Percentiles rank a stretch among this genome's conserved stretches.
Conservation (phyloP, 2,329 filamentous ascomycete species). For the Colletotrichum spinosum region DNA sequence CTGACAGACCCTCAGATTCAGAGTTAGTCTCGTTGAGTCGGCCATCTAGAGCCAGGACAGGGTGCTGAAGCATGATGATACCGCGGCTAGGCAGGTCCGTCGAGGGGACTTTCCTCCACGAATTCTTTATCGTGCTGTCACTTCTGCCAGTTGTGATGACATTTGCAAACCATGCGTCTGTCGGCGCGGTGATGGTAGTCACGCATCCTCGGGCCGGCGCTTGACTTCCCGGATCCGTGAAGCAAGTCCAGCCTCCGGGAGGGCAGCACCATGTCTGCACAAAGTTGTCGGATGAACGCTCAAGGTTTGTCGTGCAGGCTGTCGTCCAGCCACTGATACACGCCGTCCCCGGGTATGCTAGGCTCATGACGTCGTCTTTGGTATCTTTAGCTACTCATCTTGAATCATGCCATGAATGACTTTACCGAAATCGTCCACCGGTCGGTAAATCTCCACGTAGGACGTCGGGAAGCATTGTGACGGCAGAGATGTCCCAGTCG, state of each 20-base stretch:
- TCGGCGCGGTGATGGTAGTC: slow-evolving; percentile 16
- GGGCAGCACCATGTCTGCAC: slow-evolving; percentile 26
- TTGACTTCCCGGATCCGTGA: neutral
- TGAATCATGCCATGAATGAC: neutral
- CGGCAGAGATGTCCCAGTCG: neutral
- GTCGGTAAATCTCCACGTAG: slow-evolving; percentile 3
- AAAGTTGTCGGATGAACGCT: neutral
- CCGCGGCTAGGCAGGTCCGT: neutral
- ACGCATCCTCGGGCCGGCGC: slow-evolving; percentile 10
- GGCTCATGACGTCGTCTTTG: slow-evolving; percentile 9
- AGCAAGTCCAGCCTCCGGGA: slow-evolving; percentile 4
- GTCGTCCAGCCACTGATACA: slow-evolving; percentile 27
- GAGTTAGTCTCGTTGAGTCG: neutral
- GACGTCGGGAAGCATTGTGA: slow-evolving; percentile 13
- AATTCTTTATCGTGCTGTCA: neutral
- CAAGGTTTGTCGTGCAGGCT: slow-evolving; percentile 11
- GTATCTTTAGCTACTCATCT: neutral
- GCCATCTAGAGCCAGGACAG: slow-evolving; percentile 17
- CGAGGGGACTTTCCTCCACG: slow-evolving; percentile 6
- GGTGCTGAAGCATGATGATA: slow-evolving; percentile 1
- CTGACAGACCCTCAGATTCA: neutral
- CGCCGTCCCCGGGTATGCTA: slow-evolving; percentile 27
- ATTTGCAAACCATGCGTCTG: slow-evolving; percentile 13
- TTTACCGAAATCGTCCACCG: slow-evolving; percentile 8
- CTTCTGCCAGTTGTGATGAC: neutral